These are phyloP conservation scores for Ophiostoma perfectum DNA, from an alignment of 2,329 filamentous ascomycete species.

Conservation along the genomic window DNA sequence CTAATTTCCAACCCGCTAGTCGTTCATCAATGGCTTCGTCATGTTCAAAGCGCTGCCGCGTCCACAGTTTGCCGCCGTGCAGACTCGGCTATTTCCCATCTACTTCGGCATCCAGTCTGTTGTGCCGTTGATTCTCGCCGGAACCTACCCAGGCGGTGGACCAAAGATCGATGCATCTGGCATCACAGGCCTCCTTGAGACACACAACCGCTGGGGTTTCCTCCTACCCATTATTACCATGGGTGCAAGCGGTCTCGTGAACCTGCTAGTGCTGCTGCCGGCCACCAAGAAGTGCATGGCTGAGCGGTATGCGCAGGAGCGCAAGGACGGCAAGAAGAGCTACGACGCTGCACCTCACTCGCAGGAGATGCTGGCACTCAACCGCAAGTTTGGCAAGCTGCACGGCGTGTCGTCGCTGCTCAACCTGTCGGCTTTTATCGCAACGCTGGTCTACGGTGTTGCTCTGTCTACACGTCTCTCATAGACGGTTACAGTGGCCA, in stretches of 20 bases:
- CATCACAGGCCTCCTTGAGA: conserved; percentile 52
- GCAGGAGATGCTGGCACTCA: conserved; percentile 73
- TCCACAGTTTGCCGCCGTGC: conserved; percentile 73
- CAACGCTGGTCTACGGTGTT: conserved; percentile 71
- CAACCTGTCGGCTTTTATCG: conserved; percentile 66
- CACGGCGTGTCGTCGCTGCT: conserved; percentile 78
- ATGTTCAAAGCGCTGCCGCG: conserved; percentile 72
- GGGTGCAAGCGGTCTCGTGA: conserved; percentile 64
- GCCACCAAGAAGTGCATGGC: conserved; percentile 69
- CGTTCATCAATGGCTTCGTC: conserved; percentile 69
- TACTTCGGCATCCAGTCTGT: conserved; percentile 83
- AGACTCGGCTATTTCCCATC: conserved; percentile 74
- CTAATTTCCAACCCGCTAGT: conserved; percentile 31
- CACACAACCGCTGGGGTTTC: conserved; percentile 57
- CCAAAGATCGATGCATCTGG: conserved; percentile 39
- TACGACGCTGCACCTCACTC: conserved; percentile 75
- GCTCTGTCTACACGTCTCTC: conserved; percentile 59
- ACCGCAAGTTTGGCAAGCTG: conserved; percentile 69
- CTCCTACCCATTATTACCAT: conserved; percentile 64
- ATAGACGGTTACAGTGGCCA: conserved; percentile 26
- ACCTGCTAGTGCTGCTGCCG: conserved; percentile 67
- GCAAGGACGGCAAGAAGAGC: conserved; percentile 81
- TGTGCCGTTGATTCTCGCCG: conserved; percentile 64
- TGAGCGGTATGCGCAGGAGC: conserved; percentile 75
- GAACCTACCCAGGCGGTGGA: conserved; percentile 67